Base-by-base conservation (phyloP, 1,284 basidiomycete species). In the Apiotrichum veenhuisii region DNA sequence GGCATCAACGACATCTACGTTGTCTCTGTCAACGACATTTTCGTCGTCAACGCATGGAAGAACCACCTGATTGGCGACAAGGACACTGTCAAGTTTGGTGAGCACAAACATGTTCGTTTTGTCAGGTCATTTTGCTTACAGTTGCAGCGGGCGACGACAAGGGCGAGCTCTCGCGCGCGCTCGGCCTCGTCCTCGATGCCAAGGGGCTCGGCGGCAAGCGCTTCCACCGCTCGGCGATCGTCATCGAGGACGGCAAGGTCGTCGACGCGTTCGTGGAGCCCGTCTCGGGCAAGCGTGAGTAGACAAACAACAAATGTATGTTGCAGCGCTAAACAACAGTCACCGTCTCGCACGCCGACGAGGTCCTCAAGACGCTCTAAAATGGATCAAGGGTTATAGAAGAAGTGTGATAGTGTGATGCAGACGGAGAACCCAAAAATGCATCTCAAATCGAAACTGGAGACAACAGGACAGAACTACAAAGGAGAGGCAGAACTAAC, bases 1-100 rank as follows among this genome's bases (percentile, higher is more conserved):
- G 87, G 87, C n/a, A 77, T 89, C 63, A 80, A 82, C 41, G 82
- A 82, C 59, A 81, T 89, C 64, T 87, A 84, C 67, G 79, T 88
- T 56, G 79, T 89, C 46, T 78, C 82, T 18, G 85, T 88, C 47
- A 89, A 89, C 72, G 87, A 89, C 70, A 80, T 80, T 15, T 88
- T 87, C 62, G 77, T 76, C 54, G 64, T 75, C 49, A 74, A 77
- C 65, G 87, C 87, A 5, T 89, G 87, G 87, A 87, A 87, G 71
- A 80, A 84, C 61, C 78, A 83, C 52, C 78, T 89, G 42, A 82
- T 83, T 23, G 52, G 55, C 18, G n/a, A 41, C 36, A 54, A 57
- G 7, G 54, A 59, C 44, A 56, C 43, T 18, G 62, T 77, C 59
- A 70, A 75, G 62, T 77, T 73, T 55, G 71, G 74, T 75, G 44